Base-by-base conservation (phyloP, 2,329 filamentous ascomycete species). In the Aureobasidium uvarum region DNA sequence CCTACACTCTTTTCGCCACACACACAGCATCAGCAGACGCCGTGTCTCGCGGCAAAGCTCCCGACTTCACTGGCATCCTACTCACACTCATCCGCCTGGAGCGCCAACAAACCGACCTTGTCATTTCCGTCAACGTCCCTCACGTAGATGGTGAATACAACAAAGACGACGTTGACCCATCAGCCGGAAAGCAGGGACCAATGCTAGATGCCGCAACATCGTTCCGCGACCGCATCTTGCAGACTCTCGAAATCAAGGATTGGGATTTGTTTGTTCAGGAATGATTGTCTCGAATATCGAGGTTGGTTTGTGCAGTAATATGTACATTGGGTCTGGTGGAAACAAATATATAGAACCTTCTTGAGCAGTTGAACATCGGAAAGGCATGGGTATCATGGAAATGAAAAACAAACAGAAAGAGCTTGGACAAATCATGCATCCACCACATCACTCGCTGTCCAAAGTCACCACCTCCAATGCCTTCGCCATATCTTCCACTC, bases 121-220 rank as follows among this genome's bases (percentile, higher is more conserved):
- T 96, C 54, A 86, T 96, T 68, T 90, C 90, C 46, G 86, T 96
- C 73, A 97, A 96, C 77, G 90, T 96, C 55, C 94, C 93, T 33
- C 89, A 95, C 74, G 88, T 92, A 70, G 83, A 85, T 70, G 88
- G 88, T 68, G 86, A 90, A 75, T 92, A 92, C 74, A 82, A 87
- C 71, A 85, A 87, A 75, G 87, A 89, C 10, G 87, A 91, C 38
- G 85, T 94, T 18, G 86, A 91, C 72, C 77, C 88, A 65, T 83
- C 86, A 72, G 77, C 86, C 65, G 87, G 87, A 18, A 87, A 84
- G 74, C 83, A 84, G 72, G 89, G 88, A 4, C 83, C 86, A 75
- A 78, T 90, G 69, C 87, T 91, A 71, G 88, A 87, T 60, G 83
- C 71, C 28, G 79, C 75, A 33, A 69, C 88, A 71, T 84, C 84